Evolutionary conservation across 306 rosid genomes (phyloP).

Genomic region (Dalbergia cochinchinensis): DNA sequence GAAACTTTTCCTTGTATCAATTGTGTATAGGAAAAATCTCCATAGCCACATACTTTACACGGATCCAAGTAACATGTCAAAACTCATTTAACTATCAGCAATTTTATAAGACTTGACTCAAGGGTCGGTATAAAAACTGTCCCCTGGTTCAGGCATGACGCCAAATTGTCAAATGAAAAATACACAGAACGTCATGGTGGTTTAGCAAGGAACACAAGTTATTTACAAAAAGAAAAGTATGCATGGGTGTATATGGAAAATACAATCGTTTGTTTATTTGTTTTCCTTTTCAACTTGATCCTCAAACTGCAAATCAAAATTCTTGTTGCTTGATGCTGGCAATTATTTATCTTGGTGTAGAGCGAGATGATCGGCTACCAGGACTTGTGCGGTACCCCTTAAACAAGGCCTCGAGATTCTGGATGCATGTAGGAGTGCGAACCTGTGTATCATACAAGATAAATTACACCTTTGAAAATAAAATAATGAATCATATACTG

Average conservation of each 20-base stretch:
- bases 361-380: slow-evolving; percentile 50
- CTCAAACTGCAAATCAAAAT: slow-evolving; percentile 14
- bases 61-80: not conserved
- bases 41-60: not conserved
- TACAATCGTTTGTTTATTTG: not conserved
- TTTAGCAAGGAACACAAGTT: not conserved
- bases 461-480: slow-evolving; percentile 12
- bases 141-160: not conserved
- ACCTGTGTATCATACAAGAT: slow-evolving; percentile 42
- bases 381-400: slow-evolving; percentile 51
- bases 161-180: slow-evolving; percentile 1
- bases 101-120: not conserved
- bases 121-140: not conserved
- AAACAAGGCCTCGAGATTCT: slow-evolving; percentile 42
- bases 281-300: too few relatives aligned
- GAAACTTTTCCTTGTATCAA: not conserved
- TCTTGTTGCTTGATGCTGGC: slow-evolving; percentile 22
- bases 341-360: slow-evolving; percentile 40
- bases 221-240: slow-evolving; percentile 26
- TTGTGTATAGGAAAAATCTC: not conserved
- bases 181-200: not conserved
- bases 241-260: slow-evolving; percentile 30
- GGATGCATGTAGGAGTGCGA: slow-evolving; percentile 44
- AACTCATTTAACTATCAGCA: slow-evolving; percentile 2
- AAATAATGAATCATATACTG: not conserved